Base-by-base conservation (phyloP, 257 asterid genomes). In the Ehretia macrophylla region DNA sequence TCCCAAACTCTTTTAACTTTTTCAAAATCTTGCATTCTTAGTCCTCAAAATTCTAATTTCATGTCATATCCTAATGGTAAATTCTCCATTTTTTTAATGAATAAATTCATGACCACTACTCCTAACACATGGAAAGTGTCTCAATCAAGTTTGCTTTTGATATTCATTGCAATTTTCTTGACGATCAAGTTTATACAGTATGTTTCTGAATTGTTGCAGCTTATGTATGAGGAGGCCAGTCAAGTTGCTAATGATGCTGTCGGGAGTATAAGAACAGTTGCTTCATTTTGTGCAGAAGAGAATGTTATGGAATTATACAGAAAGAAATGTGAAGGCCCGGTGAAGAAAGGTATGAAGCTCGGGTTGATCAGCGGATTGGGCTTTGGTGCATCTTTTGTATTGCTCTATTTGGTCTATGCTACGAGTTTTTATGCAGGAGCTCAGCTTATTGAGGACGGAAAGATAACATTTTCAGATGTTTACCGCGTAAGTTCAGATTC, bases 221-320 rank as follows among this genome's bases (percentile, higher is more conserved):
- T 27, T 65, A 75, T 83, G 90, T 84, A 84, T 55, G 88, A 81
- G 56, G 84, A 84, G 64, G 92, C 88, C n/a, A 84, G 86, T 75
- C 92, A 75, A 61, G 77, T 84, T 52, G 88, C 84, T 23, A 84
- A 70, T 48, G 92, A 84, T 66, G 88, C 88, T 12, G 86, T 84
- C 5, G 85, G 88, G 22, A 84, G 81, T 27, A 84, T 84, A 66
- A 74, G 92, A 72, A 81, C 88, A 14, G 88, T 84, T 62, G 88
- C 85, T 51, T 84, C 92, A 4, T 84, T 79, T 49, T 76, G 85
- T 44, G 88, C 81, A 21, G 88, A 84, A 67, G 88, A 84, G 16
- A 79, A 75, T 68, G 81, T 81, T 11, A 68, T 81, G 80, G 86
- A 72, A 18, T 4, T 81, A 13, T 84, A 84, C 78, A 61, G 64